phyloP scores from a whole-genome alignment of 2,329 filamentous ascomycete species.

The Lachnellula arida region DNA sequence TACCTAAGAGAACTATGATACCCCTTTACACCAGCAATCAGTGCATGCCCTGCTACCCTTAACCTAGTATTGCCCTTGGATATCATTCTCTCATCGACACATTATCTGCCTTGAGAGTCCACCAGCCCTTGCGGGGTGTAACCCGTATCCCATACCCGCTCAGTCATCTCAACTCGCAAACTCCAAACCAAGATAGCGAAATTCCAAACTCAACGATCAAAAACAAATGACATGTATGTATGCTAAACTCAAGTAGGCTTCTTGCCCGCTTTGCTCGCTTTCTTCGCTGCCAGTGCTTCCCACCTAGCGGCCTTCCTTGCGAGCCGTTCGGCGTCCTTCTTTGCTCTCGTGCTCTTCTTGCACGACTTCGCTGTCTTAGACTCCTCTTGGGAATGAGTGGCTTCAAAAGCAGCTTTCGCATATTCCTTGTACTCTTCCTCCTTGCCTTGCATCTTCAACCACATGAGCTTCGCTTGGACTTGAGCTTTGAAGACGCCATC shows the following conservation, averaged over 20 bases:
- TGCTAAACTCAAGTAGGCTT: neutral
- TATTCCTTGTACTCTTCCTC: slow-evolving; percentile 44
- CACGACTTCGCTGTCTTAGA: neutral
- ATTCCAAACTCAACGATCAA: neutral
- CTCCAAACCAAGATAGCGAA: slow-evolving; percentile 7
- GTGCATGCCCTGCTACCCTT: neutral
- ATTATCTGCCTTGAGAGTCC: neutral
- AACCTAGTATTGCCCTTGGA: neutral
- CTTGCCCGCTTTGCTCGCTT: slow-evolving; percentile 6
- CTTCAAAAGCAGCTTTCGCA: slow-evolving; percentile 41
- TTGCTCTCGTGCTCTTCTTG: slow-evolving; percentile 11
- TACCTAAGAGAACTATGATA: slow-evolving; percentile 6
- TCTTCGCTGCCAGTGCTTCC: slow-evolving; percentile 3
- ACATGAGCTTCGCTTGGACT: slow-evolving; percentile 51
- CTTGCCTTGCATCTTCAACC: slow-evolving; percentile 50
- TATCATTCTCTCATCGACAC: neutral
- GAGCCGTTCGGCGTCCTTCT: slow-evolving; percentile 8
- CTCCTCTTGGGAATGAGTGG: slow-evolving; percentile 10
- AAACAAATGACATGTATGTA: neutral
- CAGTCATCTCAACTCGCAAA: slow-evolving; percentile 2
- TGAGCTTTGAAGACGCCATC: slow-evolving; percentile 49
- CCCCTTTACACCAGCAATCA: slow-evolving; percentile 6
- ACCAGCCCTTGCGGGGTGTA: neutral
- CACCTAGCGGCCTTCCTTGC: slow-evolving; percentile 18
- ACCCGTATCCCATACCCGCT: neutral